Evolutionary conservation across 768 basidiomycete species (phyloP).

Genomic region (Hericium coralloides): DNA sequence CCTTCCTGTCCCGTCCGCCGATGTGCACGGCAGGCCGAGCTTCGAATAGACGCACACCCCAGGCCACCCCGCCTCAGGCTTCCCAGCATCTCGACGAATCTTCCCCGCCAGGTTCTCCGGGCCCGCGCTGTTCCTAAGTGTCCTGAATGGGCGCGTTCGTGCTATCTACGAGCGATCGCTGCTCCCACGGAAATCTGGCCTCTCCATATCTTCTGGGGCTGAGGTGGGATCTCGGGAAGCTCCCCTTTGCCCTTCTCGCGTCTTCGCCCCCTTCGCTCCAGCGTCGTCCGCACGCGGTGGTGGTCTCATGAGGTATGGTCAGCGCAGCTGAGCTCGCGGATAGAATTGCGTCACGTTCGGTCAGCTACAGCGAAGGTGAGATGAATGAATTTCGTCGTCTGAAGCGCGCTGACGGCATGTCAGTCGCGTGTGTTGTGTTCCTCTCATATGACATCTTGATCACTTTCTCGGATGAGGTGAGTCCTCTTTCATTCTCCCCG

Average conservation of each 20-base stretch:
- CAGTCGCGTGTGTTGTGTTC: conserved; percentile 9
- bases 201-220: not conserved
- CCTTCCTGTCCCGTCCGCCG: too few relatives aligned
- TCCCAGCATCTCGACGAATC: too few relatives aligned
- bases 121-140: not conserved
- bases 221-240: not conserved
- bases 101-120: too few relatives aligned
- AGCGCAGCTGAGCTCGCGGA: not conserved
- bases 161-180: not conserved
- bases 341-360: not conserved
- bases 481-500: not conserved
- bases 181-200: not conserved
- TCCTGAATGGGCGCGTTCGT: not conserved
- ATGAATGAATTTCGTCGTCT: not conserved
- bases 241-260: not conserved
- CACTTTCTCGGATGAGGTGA: conserved; percentile 13
- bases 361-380: not conserved
- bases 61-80: too few relatives aligned
- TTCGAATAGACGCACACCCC: too few relatives aligned
- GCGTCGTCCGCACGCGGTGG: not conserved
- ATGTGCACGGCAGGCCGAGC: too few relatives aligned
- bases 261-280: not conserved
- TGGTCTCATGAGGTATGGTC: not conserved
- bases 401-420: not conserved
- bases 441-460: conserved; percentile 14